Evolutionary conservation across 2,329 filamentous ascomycete species (phyloP).

Genomic region (Zasmidium citrigriseum): DNA sequence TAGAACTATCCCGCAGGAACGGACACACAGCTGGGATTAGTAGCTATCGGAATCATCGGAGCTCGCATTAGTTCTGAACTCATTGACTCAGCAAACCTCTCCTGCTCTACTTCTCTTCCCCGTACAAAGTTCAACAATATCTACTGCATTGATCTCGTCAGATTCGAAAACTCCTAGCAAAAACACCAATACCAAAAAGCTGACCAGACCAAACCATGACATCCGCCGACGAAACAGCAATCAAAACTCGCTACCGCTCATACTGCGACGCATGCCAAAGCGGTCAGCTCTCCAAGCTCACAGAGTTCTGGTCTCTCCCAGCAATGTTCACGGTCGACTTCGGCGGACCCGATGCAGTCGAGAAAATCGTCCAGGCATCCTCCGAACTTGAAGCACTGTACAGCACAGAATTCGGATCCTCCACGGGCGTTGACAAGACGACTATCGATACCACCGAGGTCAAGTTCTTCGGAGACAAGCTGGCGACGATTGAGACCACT

Average conservation of each 20-base stretch:
- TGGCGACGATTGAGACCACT: background rate
- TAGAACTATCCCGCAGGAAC: too few relatives aligned
- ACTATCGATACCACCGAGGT: background rate
- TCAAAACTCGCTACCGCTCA: background rate
- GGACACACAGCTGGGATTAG: too few relatives aligned
- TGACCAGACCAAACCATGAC: background rate
- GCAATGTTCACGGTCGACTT: background rate
- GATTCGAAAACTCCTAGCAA: too few relatives aligned
- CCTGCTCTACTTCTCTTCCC: too few relatives aligned
- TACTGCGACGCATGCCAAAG: background rate
- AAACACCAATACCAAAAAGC: too few relatives aligned
- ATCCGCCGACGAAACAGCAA: background rate
- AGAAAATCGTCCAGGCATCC: background rate
- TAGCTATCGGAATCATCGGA: too few relatives aligned
- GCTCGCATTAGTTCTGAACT: too few relatives aligned
- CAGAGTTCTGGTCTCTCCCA: background rate
- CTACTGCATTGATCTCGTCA: too few relatives aligned
- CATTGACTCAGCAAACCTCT: too few relatives aligned
- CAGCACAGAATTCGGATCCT: background rate
- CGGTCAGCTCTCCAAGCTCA: background rate
- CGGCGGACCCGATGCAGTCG: background rate
- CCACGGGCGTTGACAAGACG: background rate
- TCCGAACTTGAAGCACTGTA: background rate
- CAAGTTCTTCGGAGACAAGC: background rate
- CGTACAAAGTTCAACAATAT: too few relatives aligned